These are phyloP conservation scores for Macadamia tetraphylla DNA, from an alignment of 164 flowering plant genomes.

Conservation along the genomic window DNA sequence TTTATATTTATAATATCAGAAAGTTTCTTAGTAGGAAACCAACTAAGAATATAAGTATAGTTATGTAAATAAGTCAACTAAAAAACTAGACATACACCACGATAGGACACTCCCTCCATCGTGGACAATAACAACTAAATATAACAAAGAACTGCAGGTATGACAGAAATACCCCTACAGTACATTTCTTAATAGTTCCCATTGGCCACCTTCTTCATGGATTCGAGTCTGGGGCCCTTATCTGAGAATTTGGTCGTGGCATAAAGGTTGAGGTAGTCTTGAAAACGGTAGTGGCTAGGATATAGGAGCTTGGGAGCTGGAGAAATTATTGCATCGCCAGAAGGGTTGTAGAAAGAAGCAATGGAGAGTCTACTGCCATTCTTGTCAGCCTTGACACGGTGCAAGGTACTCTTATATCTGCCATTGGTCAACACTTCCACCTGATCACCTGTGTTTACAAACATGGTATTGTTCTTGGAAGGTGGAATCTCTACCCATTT, in stretches of 20 bases:
- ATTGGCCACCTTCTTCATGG: slow-evolving; percentile 51
- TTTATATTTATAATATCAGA: too few species aligned
- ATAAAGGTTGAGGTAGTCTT: slow-evolving; percentile 68
- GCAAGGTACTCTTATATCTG: slow-evolving; percentile 53
- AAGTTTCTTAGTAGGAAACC: too few species aligned
- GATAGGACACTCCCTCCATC: too few species aligned
- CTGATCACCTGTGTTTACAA: slow-evolving; percentile 72
- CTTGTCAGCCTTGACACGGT: slow-evolving; percentile 58
- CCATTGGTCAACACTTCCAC: slow-evolving; percentile 70
- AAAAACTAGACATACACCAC: too few species aligned
- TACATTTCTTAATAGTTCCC: slow-evolving; percentile 1
- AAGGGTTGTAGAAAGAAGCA: slow-evolving; percentile 81
- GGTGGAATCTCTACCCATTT: slow-evolving; percentile 69
- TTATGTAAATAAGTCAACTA: too few species aligned
- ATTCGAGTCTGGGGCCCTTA: slow-evolving; percentile 53
- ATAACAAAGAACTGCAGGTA: too few species aligned
- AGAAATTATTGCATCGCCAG: slow-evolving; percentile 64
- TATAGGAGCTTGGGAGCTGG: slow-evolving; percentile 56
- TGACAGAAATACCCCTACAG: too few species aligned
- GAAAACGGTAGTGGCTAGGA: slow-evolving; percentile 40
- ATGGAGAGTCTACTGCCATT: slow-evolving; percentile 71
- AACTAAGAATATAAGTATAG: too few species aligned
- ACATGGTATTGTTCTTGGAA: slow-evolving; percentile 50
- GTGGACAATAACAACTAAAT: too few species aligned
- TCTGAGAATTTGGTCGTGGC: slow-evolving; percentile 51